These are phyloP conservation scores for maize (Zea mays) DNA, from an alignment of 176 grass and related monocot genomes.

Conservation along the genomic window DNA sequence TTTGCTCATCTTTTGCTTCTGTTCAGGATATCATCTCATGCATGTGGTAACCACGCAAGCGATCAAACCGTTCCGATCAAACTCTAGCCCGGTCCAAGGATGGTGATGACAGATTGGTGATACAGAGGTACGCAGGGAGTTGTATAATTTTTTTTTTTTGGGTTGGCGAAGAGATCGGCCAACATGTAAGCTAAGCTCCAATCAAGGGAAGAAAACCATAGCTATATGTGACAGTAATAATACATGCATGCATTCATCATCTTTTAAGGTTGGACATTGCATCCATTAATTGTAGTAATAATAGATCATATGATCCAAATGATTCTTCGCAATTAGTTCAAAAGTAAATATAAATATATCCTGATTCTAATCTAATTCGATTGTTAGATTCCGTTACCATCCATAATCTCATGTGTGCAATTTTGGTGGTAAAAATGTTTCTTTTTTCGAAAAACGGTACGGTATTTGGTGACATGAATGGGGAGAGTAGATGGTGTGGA, in stretches of 20 bases:
- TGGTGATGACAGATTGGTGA: not conserved
- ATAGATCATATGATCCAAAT: too few relatives aligned
- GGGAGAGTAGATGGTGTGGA: not conserved
- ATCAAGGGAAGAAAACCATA: slow-evolving; percentile 33
- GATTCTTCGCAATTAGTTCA: too few relatives aligned
- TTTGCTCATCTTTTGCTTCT: slow-evolving; percentile 13
- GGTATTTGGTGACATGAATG: not conserved
- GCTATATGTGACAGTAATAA: slow-evolving; percentile 40
- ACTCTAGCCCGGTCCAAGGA: not conserved
- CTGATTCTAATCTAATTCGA: too few relatives aligned
- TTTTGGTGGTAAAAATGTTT: not conserved
- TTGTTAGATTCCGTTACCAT: too few relatives aligned
- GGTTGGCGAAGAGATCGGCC: slow-evolving; percentile 36
- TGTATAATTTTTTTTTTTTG: slow-evolving; percentile 24
- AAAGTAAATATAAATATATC: too few relatives aligned
- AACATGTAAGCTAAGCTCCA: slow-evolving; percentile 49
- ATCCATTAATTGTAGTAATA: not conserved
- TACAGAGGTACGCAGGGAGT: not conserved
- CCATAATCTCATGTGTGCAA: not conserved
- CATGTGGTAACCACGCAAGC: slow-evolving; percentile 20
- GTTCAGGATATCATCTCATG: slow-evolving; percentile 33
- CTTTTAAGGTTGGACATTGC: not conserved
- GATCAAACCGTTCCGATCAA: not conserved
- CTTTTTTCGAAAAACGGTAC: not conserved
- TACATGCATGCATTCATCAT: slow-evolving; percentile 31